Base-by-base conservation (phyloP, 306 rosid genomes). In the Vigna radiata region DNA sequence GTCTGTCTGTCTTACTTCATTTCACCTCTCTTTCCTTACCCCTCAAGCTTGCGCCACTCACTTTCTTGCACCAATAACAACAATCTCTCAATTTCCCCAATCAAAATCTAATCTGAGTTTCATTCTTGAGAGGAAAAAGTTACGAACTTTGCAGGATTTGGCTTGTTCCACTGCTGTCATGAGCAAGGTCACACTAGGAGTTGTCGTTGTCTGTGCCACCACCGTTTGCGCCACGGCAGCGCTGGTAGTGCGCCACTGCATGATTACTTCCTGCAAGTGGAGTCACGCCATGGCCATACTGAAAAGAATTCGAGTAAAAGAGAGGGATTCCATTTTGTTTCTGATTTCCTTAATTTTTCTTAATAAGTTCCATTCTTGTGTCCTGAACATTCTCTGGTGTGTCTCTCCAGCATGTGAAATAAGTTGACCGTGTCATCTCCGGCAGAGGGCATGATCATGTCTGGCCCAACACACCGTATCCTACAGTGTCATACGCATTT, bases 151-250 rank as follows among this genome's bases (percentile, higher is more conserved):
- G 37, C n/a, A 6, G 71, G 68, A 62, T 68, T 85, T 2, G 27
- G 55, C 73, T 47, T 18, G 19, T 10, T 52, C 74, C 4, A 16
- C 59, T 50, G 63, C 4, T 2, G 67, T 63, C 43, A 81, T 95
- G 98, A 87, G 96, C 79, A 96, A 93, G 85, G 93, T 88, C 55
- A 93, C 86, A 37, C 96, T 86, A 44, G 90, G 95, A 54, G 93
- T 91, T 68, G 88, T 94, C 25, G 87, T 86, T 66, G 94, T 88
- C 8, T 88, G 97, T 48, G 84, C 98, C 37, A 96, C 92, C 44
- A 90, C 93, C 17, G 93, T 84, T 10, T 89, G 96, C 61, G 89
- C 92, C 6, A 96, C 91, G 85, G 97, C 99, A 81, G 97, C 86
- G 52, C 82, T 96, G 80, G 86, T 90, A 43, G 96, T 91, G 60